A percentile compares a stretch with the other conserved stretches of the same genome.
Evolutionary conservation across 768 basidiomycete species (phyloP).

Genomic region (Mycena amicta): DNA sequence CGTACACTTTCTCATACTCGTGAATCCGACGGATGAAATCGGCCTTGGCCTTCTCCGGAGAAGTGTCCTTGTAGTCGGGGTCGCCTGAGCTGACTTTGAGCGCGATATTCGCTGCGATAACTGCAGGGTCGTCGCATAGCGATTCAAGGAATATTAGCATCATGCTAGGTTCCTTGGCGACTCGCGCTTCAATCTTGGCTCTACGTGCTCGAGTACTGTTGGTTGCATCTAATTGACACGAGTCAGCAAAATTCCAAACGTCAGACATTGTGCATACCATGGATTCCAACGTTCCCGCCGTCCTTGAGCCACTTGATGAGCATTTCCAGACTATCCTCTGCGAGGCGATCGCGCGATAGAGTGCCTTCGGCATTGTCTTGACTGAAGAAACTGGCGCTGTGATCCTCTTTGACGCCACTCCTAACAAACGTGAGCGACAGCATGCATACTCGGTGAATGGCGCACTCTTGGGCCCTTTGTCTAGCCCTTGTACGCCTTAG

Average conservation of each 20-base stretch:
- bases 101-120: conserved; percentile 95
- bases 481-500: conserved; percentile 83
- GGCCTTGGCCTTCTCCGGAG: conserved; percentile 78
- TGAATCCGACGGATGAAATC: conserved; percentile 92
- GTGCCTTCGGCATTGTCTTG: conserved; percentile 81
- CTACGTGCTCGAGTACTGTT: conserved; percentile 84
- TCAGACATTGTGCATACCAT: conserved; percentile 56
- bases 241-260: background rate
- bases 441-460: background rate
- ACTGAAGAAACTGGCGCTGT: conserved; percentile 89
- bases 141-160: conserved; percentile 94
- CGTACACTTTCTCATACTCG: conserved; percentile 93
- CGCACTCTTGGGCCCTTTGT: conserved; percentile 75
- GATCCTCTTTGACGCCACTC: conserved; percentile 87
- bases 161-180: conserved; percentile 85
- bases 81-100: conserved; percentile 96
- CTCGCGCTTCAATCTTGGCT: conserved; percentile 80
- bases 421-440: conserved; percentile 35
- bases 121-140: conserved; percentile 87
- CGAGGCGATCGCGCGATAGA: conserved; percentile 75
- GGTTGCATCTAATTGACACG: conserved; percentile 75
- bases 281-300: conserved; percentile 97
- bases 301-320: conserved; percentile 93
- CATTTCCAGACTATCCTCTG: conserved; percentile 92
- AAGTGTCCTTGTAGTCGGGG: conserved; percentile 93